phyloP scores from a whole-genome alignment of 495 filamentous ascomycete species.

The Cercophora newfieldiana region DNA sequence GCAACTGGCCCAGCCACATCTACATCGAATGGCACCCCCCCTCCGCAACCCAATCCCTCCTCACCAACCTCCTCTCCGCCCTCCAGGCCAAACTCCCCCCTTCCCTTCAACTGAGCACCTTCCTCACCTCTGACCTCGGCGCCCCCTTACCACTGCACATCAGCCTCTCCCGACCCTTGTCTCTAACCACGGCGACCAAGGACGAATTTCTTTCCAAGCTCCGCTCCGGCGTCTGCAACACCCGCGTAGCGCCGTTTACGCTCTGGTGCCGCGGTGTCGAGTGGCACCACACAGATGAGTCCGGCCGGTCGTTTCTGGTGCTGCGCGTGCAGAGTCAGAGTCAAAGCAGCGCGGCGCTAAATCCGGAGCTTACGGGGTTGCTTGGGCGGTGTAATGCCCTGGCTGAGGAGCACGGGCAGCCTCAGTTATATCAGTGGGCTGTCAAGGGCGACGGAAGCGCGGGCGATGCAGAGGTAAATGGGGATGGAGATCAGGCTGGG shows the following conservation, averaged over 20 bases:
- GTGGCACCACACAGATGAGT: constrained; percentile 57
- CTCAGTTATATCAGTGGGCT: constrained; percentile 61
- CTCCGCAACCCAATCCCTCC: constrained; percentile 51
- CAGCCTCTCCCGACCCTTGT: constrained; percentile 76
- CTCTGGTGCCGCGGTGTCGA: constrained; percentile 31
- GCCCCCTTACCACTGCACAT: constrained; percentile 84
- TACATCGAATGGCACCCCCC: constrained; percentile 90
- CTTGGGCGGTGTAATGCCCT: constrained; percentile 64
- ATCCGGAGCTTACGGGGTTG: constrained; percentile 62
- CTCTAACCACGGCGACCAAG: constrained; percentile 64
- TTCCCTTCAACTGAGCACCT: constrained; percentile 48
- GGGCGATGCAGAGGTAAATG: background rate
- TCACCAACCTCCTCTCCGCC: constrained; percentile 53
- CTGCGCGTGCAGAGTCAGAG: constrained; percentile 48
- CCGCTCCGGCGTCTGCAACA: constrained; percentile 28
- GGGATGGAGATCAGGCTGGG: background rate
- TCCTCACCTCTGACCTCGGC: constrained; percentile 74
- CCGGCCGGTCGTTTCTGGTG: constrained; percentile 84
- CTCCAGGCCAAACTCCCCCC: constrained; percentile 26
- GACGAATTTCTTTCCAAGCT: constrained; percentile 58
- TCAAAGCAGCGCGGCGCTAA: constrained; percentile 25
- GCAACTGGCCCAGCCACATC: constrained; percentile 89
- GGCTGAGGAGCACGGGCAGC: constrained; percentile 62
- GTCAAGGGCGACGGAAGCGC: constrained; percentile 32
- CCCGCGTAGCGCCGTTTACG: constrained; percentile 38